Percentiles rank a stretch among this genome's conserved stretches.
These are phyloP conservation scores for Sphenostylis stenocarpa DNA, from an alignment of 306 rosid species.

Conservation along the genomic window DNA sequence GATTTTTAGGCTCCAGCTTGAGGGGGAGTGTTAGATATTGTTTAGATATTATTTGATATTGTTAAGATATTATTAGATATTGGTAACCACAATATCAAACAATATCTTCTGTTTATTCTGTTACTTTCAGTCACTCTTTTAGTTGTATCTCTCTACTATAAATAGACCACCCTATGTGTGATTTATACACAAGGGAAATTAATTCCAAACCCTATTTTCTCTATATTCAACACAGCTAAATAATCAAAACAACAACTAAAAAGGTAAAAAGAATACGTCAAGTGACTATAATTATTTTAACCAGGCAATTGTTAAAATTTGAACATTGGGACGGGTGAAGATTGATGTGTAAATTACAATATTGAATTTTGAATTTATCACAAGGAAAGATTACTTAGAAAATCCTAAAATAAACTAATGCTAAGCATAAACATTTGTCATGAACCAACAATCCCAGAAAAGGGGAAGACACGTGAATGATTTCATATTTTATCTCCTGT, in stretches of 20 bases:
- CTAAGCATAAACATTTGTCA: not conserved
- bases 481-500: not conserved
- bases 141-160: too few relatives aligned
- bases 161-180: too few relatives aligned
- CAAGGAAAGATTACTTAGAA: not conserved
- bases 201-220: too few relatives aligned
- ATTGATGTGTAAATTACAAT: conserved; percentile 10
- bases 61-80: too few relatives aligned
- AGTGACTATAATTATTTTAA: not conserved
- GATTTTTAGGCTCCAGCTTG: too few relatives aligned
- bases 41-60: too few relatives aligned
- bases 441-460: not conserved
- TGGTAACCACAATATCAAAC: too few relatives aligned
- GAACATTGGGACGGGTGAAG: conserved; percentile 7
- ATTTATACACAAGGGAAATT: too few relatives aligned
- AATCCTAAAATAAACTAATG: conserved; percentile 1
- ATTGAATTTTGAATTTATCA: conserved; percentile 23
- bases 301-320: not conserved
- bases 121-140: too few relatives aligned
- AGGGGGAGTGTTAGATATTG: too few relatives aligned
- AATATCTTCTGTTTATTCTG: too few relatives aligned
- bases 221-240: too few relatives aligned
- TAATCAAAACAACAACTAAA: not conserved
- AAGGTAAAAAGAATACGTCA: not conserved
- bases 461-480: not conserved